These are phyloP conservation scores for Seiridium unicorne DNA, from an alignment of 2,329 filamentous ascomycete species.

Conservation along the genomic window DNA sequence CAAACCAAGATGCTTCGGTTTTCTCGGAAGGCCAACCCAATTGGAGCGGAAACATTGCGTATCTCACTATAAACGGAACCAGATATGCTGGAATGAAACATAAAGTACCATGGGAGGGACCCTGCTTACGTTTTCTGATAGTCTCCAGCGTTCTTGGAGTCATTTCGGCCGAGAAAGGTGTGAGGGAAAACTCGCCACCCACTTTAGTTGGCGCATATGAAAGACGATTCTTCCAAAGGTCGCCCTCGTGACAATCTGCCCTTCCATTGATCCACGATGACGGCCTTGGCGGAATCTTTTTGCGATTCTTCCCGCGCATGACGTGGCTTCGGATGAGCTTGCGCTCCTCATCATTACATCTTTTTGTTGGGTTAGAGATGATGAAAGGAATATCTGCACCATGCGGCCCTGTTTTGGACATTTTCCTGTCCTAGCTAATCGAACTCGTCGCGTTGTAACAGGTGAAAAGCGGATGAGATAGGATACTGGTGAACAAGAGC, in stretches of 20 bases:
- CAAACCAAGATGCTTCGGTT: neutral
- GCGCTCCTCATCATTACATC: neutral
- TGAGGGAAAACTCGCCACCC: slow-evolving; percentile 1
- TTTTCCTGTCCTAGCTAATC: no score
- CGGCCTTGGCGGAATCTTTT: neutral
- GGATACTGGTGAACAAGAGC: neutral
- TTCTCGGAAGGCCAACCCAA: neutral
- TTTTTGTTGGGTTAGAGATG: neutral
- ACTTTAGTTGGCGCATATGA: neutral
- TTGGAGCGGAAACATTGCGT: neutral
- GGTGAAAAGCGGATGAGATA: no score
- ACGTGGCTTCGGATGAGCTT: slow-evolving; percentile 1
- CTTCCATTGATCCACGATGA: neutral
- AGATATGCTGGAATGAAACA: neutral
- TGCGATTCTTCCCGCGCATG: slow-evolving; percentile 4
- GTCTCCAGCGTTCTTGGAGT: neutral
- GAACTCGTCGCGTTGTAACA: no score
- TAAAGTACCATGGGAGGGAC: neutral
- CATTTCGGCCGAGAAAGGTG: neutral
- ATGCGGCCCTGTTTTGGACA: no score
- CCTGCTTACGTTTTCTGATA: neutral
- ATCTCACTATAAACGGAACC: neutral
- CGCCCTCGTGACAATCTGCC: no score
- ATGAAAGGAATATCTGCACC: neutral
- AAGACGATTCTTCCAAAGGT: no score